Evolutionary conservation across 2,329 filamentous ascomycete genomes (phyloP).

Genomic region (Diaporthe amygdali): DNA sequence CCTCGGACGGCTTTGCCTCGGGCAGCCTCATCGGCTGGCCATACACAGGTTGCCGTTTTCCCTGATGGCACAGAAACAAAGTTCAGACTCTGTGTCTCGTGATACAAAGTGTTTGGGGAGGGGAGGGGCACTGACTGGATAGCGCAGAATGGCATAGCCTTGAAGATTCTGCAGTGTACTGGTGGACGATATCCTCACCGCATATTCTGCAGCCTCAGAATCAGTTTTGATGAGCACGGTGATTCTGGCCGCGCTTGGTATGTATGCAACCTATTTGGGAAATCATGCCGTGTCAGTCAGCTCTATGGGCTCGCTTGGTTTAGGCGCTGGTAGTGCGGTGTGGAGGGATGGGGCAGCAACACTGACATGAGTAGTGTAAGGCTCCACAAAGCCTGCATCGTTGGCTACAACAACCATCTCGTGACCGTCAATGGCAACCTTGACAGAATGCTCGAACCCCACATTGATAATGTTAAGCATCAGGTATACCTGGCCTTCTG

Average conservation of each 20-base stretch:
- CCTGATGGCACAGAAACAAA: not conserved
- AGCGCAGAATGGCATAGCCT: conserved; percentile 29
- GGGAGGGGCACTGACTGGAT: conserved; percentile 15
- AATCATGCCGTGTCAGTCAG: not conserved
- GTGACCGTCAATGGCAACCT: conserved; percentile 30
- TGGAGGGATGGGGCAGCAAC: not conserved
- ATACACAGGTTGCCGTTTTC: conserved; percentile 20
- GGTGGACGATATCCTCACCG: conserved; percentile 30
- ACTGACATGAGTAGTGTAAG: conserved; percentile 15
- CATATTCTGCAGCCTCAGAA: conserved; percentile 28
- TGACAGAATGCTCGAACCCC: conserved; percentile 27
- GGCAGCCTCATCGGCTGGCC: conserved; percentile 28
- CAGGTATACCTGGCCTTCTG: conserved; percentile 23
- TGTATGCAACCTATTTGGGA: conserved; percentile 18
- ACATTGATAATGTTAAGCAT: conserved; percentile 29
- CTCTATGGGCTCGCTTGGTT: not conserved
- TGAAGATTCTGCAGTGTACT: conserved; percentile 32
- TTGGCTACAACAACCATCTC: conserved; percentile 32
- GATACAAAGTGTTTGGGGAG: not conserved
- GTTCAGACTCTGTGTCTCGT: not conserved
- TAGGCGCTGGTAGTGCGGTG: not conserved
- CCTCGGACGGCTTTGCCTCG: not conserved
- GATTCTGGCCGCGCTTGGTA: conserved; percentile 28
- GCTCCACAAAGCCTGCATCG: conserved; percentile 30
- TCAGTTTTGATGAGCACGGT: conserved; percentile 30